Evolutionary conservation across 2,329 filamentous ascomycete species (phyloP).

Genomic region (Ophiostoma pallidulum): DNA sequence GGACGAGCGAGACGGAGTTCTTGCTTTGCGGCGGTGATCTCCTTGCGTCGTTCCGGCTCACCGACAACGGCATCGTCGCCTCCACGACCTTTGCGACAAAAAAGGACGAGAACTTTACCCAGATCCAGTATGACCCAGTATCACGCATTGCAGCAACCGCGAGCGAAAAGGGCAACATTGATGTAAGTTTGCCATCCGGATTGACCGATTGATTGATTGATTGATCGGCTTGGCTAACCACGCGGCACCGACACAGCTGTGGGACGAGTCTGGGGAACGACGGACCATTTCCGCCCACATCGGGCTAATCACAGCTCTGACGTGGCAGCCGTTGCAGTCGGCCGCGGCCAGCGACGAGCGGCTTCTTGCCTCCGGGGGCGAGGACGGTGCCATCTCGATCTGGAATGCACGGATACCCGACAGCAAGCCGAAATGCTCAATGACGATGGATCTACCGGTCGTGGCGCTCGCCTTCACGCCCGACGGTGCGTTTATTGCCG

Average conservation of each 20-base stretch:
- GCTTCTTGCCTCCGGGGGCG: conserved; percentile 51
- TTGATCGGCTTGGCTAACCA: too few relatives aligned
- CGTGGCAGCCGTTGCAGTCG: conserved; percentile 49
- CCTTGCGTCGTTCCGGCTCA: conserved; percentile 39
- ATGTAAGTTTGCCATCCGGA: conserved; percentile 49
- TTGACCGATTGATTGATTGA: too few relatives aligned
- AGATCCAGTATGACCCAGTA: conserved; percentile 46
- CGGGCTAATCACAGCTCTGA: conserved; percentile 46
- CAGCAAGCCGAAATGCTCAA: conserved; percentile 46
- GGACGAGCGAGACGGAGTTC: conserved; percentile 51
- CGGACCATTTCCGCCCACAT: conserved; percentile 50
- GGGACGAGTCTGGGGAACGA: conserved; percentile 44
- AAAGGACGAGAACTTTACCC: conserved; percentile 43
- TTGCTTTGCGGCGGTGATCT: conserved; percentile 49
- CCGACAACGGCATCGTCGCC: conserved; percentile 36
- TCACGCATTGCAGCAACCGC: conserved; percentile 48
- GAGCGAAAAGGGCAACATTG: conserved; percentile 49
- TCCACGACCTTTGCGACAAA: conserved; percentile 43
- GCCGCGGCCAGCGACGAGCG: conserved; percentile 37
- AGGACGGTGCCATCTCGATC: conserved; percentile 53
- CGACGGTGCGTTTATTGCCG: conserved; percentile 53
- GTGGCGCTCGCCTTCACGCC: conserved; percentile 53
- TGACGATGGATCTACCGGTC: conserved; percentile 50
- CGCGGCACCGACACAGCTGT: too few relatives aligned
- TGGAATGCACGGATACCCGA: conserved; percentile 51